These are phyloP conservation scores for Mollisia scopiformis DNA, from an alignment of 2,329 filamentous ascomycete genomes.

Conservation along the genomic window DNA sequence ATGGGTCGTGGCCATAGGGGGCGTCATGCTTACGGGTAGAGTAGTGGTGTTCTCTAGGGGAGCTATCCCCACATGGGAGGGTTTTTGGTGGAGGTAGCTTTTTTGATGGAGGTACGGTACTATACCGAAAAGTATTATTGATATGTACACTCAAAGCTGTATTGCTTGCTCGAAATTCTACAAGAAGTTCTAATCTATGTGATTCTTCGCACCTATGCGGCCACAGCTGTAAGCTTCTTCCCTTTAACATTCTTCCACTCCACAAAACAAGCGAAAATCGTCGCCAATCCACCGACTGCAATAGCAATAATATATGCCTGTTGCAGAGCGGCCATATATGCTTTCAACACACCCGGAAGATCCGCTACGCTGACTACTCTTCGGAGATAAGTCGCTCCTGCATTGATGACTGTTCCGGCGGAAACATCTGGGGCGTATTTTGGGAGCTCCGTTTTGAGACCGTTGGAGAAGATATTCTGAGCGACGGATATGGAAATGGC, in stretches of 20 bases:
- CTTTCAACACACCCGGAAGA: conserved; percentile 42
- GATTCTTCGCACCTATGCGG: conserved; percentile 4
- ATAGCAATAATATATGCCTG: conserved; percentile 34
- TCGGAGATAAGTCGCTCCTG: conserved; percentile 47
- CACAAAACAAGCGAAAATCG: conserved; percentile 31
- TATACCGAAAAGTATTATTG: too few relatives aligned
- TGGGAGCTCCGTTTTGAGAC: conserved; percentile 32
- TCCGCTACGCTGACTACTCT: conserved; percentile 36
- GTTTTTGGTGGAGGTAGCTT: too few relatives aligned
- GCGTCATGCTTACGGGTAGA: too few relatives aligned
- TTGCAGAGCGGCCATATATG: conserved; percentile 40
- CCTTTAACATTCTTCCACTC: conserved; percentile 38
- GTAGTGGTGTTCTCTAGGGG: too few relatives aligned
- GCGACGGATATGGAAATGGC: conserved; percentile 61
- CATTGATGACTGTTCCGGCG: conserved; percentile 38
- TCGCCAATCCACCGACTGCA: conserved; percentile 33
- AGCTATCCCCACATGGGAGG: too few relatives aligned
- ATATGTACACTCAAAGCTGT: too few relatives aligned
- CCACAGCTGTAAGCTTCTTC: conserved; percentile 31
- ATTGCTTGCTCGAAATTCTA: not conserved
- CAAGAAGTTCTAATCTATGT: not conserved
- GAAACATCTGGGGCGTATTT: conserved; percentile 33
- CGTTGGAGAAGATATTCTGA: conserved; percentile 49
- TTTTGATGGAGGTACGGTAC: too few relatives aligned
- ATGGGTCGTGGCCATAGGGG: too few relatives aligned